Conservation (phyloP, 192 early-diverging fungal genomes). For the Podila minutissima region DNA sequence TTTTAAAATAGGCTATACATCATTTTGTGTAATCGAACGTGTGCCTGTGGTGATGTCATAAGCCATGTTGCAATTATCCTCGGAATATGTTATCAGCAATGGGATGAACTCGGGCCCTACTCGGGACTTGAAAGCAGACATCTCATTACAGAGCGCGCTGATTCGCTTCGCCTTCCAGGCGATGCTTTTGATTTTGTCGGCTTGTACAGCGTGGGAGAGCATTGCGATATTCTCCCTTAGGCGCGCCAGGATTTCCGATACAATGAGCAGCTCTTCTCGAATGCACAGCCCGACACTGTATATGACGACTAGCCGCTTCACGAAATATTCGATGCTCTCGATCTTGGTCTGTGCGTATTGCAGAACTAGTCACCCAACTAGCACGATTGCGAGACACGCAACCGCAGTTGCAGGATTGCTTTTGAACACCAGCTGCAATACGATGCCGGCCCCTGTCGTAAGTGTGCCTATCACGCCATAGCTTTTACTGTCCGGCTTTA, state of each 20-base stretch:
- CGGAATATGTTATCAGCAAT: constrained; percentile 8
- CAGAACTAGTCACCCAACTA: constrained; percentile 4
- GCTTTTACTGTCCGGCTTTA: constrained; percentile 2
- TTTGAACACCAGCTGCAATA: constrained; percentile 1
- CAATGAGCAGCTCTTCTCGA: neutral
- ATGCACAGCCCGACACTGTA: neutral
- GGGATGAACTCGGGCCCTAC: constrained; percentile 8
- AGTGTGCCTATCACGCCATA: neutral
- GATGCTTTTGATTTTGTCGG: constrained; percentile 2
- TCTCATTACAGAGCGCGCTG: constrained; percentile 7
- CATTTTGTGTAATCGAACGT: constrained; percentile 8
- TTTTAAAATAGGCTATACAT: neutral
- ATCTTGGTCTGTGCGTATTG: constrained; percentile 9
- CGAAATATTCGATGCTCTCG: neutral
- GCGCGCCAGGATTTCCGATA: constrained; percentile 8
- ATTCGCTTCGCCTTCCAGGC: neutral
- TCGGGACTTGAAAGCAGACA: constrained; percentile 8
- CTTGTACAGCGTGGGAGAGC: constrained; percentile 5
- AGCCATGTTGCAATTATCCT: neutral
- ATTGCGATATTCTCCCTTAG: constrained; percentile 6
- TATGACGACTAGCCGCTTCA: neutral
- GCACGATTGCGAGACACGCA: neutral
- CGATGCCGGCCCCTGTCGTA: constrained; percentile 2
- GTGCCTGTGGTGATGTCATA: neutral
- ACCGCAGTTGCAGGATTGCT: constrained; percentile 3